These are phyloP conservation scores for Suillus placidus DNA, from an alignment of 768 basidiomycete species.

Conservation along the genomic window DNA sequence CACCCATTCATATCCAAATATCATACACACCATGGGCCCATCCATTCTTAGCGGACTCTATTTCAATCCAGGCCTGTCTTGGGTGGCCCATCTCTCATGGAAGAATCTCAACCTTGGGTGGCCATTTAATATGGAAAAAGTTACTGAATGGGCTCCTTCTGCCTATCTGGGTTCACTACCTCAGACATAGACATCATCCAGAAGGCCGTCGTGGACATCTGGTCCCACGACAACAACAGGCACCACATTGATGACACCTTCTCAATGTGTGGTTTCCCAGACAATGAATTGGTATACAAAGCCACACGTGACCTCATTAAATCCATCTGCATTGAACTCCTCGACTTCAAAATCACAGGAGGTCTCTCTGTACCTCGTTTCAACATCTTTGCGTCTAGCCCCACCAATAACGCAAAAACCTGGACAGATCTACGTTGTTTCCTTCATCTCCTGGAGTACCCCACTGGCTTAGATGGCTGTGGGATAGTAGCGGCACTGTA, in stretches of 20 bases:
- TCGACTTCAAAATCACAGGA: not conserved
- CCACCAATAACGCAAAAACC: not conserved
- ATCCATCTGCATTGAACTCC: not conserved
- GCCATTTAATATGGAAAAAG: too few relatives aligned
- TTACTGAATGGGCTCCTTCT: not conserved
- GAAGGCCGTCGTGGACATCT: not conserved
- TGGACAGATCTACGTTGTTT: not conserved
- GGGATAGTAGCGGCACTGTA: not conserved
- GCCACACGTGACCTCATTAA: not conserved
- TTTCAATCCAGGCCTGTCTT: too few relatives aligned
- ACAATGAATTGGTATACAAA: not conserved
- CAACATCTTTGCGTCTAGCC: not conserved
- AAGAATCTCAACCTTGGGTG: too few relatives aligned
- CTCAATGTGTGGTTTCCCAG: not conserved
- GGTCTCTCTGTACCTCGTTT: not conserved
- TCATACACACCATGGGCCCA: too few relatives aligned
- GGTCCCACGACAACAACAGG: not conserved
- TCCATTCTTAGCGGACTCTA: too few relatives aligned
- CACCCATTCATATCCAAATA: too few relatives aligned
- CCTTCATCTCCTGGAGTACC: not conserved
- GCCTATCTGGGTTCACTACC: not conserved
- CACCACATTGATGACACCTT: not conserved
- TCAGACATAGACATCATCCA: not conserved
- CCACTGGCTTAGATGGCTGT: not conserved
- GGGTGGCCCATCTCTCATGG: too few relatives aligned